phyloP scores from a whole-genome alignment of 2,329 filamentous ascomycete species.

The Lachnellula cervina region DNA sequence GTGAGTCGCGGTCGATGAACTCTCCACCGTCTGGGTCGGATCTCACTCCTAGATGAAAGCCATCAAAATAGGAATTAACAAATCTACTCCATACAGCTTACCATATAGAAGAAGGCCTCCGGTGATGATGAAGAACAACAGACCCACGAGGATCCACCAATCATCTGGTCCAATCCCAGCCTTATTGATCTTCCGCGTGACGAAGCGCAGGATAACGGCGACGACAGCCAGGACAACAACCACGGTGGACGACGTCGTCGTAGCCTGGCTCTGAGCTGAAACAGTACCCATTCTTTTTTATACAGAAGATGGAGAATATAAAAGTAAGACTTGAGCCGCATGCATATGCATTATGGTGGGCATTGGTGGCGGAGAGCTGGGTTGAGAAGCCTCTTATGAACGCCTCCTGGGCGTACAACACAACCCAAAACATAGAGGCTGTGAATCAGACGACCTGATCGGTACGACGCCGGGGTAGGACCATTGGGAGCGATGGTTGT shows the following conservation, averaged over 20 bases:
- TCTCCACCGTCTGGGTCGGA: neutral
- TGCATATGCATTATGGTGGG: neutral
- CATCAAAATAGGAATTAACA: neutral
- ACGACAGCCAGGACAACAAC: conserved; percentile 1
- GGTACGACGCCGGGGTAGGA: too few species aligned
- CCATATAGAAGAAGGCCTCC: neutral
- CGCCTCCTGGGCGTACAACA: too few species aligned
- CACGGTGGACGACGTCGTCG: neutral
- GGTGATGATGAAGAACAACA: neutral
- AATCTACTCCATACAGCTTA: neutral
- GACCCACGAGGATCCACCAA: conserved; percentile 9
- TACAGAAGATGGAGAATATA: neutral
- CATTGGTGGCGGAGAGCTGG: neutral
- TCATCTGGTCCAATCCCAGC: conserved; percentile 8
- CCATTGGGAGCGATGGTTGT: too few species aligned
- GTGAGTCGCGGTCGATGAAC: neutral
- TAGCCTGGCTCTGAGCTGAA: neutral
- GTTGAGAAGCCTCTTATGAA: too few species aligned
- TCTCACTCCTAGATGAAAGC: neutral
- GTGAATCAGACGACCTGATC: too few species aligned
- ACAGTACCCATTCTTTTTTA: neutral
- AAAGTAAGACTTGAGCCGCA: neutral
- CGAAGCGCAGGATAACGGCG: conserved; percentile 8
- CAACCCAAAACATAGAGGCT: too few species aligned
- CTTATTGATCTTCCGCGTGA: conserved; percentile 1